phyloP scores from a whole-genome alignment of 108 stramenopile genomes.

The Parietichytrium sp. region DNA sequence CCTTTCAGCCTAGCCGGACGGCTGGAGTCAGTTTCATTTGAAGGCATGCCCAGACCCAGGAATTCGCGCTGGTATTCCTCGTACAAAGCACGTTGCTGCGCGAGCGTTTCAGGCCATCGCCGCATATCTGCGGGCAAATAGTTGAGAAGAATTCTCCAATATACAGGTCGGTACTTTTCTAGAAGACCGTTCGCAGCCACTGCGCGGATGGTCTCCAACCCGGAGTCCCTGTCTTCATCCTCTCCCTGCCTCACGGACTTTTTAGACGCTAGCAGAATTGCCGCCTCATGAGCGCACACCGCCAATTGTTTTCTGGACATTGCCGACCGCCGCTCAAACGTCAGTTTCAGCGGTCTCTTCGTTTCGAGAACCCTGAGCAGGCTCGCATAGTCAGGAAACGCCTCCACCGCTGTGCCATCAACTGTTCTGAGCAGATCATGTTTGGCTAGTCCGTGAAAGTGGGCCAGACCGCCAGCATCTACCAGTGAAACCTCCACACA shows the following conservation, averaged over 20 bases:
- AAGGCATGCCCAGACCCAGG: not conserved
- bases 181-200: not conserved
- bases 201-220: not conserved
- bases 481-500: not conserved
- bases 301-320: not conserved
- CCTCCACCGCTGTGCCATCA: not conserved
- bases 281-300: not conserved
- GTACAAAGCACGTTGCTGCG: not conserved
- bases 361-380: not conserved
- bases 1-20: not conserved
- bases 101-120: not conserved
- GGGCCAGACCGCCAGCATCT: not conserved
- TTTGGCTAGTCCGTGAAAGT: not conserved
- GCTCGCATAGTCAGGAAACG: not conserved
- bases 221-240: not conserved
- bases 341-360: not conserved
- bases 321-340: not conserved
- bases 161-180: slow-evolving; percentile 10
- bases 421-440: not conserved
- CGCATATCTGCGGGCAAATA: not conserved
- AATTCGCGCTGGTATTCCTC: slow-evolving; percentile 28
- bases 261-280: not conserved
- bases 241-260: not conserved
- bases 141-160: not conserved
- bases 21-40: not conserved